Conservation (phyloP, 148 eudicot species). For the Bassia scoparia region DNA sequence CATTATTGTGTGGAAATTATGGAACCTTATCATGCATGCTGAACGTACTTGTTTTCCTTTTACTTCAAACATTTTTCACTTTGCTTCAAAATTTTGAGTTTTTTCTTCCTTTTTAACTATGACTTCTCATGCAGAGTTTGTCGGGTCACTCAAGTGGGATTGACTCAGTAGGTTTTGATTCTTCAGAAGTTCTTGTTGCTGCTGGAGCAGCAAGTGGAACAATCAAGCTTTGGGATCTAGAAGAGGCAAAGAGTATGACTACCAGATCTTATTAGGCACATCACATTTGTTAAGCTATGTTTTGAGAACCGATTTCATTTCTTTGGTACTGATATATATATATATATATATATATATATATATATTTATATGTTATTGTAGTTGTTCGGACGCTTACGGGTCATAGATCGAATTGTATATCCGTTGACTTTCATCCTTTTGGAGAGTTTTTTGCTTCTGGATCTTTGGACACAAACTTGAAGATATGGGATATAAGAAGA, state of each 20-base stretch:
- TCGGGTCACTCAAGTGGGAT: constrained; percentile 98
- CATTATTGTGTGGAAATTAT: background rate
- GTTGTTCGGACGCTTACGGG: constrained; percentile 98
- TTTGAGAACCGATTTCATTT: constrained; percentile 5
- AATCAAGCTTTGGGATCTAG: constrained; percentile 96
- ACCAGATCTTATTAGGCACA: background rate
- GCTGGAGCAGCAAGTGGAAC: constrained; percentile 99
- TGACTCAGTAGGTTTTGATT: constrained; percentile 93
- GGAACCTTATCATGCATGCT: background rate
- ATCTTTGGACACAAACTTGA: constrained; percentile 88
- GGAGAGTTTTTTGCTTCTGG: constrained; percentile 99
- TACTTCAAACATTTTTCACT: background rate
- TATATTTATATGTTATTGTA: constrained; percentile 23
- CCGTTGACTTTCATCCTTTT: constrained; percentile 97
- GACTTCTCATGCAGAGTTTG: constrained; percentile 57
- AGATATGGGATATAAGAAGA: constrained; percentile 97
- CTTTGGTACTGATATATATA: background rate
- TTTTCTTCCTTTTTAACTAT: constrained; percentile 12
- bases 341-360: constrained; percentile 5
- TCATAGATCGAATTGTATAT: constrained; percentile 93
- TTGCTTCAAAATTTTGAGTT: constrained; percentile 3
- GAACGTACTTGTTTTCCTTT: background rate
- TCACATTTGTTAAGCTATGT: constrained; percentile 12
- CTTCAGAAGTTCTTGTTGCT: constrained; percentile 94
- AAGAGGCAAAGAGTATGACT: constrained; percentile 92